These are phyloP conservation scores for Leptographium procerum DNA, from an alignment of 2,329 filamentous ascomycete genomes.

Conservation along the genomic window DNA sequence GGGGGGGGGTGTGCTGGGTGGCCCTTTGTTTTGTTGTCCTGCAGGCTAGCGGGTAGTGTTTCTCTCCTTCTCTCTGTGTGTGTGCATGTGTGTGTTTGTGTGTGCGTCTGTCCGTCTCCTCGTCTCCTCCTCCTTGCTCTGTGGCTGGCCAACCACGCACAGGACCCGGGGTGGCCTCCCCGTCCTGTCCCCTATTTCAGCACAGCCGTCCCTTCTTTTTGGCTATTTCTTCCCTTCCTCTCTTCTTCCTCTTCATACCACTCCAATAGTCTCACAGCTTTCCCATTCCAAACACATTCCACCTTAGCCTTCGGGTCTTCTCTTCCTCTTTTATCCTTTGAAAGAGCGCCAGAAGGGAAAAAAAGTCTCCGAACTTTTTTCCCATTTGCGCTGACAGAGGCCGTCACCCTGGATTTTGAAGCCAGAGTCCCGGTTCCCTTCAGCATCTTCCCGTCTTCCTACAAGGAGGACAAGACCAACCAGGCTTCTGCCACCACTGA, in stretches of 20 bases:
- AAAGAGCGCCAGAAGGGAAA: constrained; percentile 22
- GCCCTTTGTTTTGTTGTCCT: constrained; percentile 4
- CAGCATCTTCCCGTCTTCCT: constrained; percentile 86
- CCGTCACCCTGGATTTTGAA: constrained; percentile 99
- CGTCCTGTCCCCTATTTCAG: constrained; percentile 12
- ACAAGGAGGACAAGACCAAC: constrained; percentile 21
- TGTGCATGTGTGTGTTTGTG: background rate
- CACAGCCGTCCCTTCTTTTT: constrained; percentile 4
- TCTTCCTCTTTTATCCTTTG: constrained; percentile 48
- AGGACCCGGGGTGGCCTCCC: background rate
- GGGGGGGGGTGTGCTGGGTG: background rate
- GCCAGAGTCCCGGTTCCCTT: constrained; percentile 97
- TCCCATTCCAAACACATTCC: background rate
- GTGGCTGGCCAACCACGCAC: constrained; percentile 2
- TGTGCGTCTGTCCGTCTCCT: background rate
- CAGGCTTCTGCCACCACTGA: constrained; percentile 37
- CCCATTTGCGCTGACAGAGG: constrained; percentile 48
- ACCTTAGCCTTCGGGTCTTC: constrained; percentile 6
- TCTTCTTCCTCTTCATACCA: constrained; percentile 13
- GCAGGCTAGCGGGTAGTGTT: background rate
- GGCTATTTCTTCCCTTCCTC: constrained; percentile 6
- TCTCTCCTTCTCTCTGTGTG: background rate
- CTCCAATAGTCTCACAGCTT: background rate
- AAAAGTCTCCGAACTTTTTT: constrained; percentile 39
- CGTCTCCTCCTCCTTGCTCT: background rate